Evolutionary conservation across 2,329 filamentous ascomycete genomes (phyloP), one percentile per base, ranked within the genome.

Genomic region (Phyllachora maydis): DNA sequence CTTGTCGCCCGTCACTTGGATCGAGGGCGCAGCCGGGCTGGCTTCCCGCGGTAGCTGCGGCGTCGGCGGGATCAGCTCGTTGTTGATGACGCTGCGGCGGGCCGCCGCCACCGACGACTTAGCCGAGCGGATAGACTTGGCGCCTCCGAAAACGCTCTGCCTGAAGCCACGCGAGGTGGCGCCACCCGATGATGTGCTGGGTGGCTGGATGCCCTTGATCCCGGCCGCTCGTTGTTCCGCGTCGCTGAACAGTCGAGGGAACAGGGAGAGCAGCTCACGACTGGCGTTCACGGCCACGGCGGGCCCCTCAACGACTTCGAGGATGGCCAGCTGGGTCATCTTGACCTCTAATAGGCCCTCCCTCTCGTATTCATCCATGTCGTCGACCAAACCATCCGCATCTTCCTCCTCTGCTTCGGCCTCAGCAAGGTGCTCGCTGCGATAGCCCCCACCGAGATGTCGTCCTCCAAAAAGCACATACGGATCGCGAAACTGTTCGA

Each of bases 341-440:
- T 91, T 91, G 30, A 93, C 70, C 45, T 95, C 78, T n/a, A 98
- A 50, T 19, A 98, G 72, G 23, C 67, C 65, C 43, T 83, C 78
- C 40, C 82, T 90, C 41, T 95, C 83, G 14, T 69, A 66, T 28
- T 71, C 66, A 31, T 81, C 74, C 68, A 93, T 78, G 21, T 77
- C 68, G 33, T 85, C 75, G 1, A 90, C 60, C 22, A 78, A 41
- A 4, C 70, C 67, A 31, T 39, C 37, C 11, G 36, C 26, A 10
- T 33, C 23, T 22, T 43, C 48, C 21, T 50, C 48, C 11, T 40
- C 38, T 24, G 39, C 40, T 26, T 55, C 57, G 1, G 47, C 52
- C 19, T 65, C 59, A 19, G 74, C 74, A 19, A 77, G 50, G 37
- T 77, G 70, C 30, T 76, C 68, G 36, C 70, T 76, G 33, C 62